Percentiles rank a stretch among this genome's conserved stretches.
Conservation (phyloP, 1,139 yeast species). For the Yamadazyma blattariae region DNA sequence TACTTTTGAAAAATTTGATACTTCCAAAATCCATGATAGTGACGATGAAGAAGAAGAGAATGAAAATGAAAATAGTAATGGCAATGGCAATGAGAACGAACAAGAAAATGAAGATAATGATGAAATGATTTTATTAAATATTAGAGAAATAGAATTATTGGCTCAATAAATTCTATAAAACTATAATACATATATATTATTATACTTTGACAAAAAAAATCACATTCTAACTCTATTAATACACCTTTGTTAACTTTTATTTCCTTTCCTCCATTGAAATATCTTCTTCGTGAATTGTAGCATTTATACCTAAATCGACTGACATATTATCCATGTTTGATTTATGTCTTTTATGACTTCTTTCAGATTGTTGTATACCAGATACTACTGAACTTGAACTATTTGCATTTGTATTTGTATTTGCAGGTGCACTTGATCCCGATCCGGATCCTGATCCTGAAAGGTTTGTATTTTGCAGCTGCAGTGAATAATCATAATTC, state of each 20-base stretch:
- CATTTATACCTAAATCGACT: constrained; percentile 11
- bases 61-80: constrained; percentile 10
- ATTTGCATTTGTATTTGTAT: no score
- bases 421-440: background rate
- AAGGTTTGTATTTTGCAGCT: no score
- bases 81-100: constrained; percentile 15
- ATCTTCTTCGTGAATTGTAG: constrained; percentile 8
- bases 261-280: constrained; percentile 13
- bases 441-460: no score
- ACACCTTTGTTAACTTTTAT: background rate
- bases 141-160: constrained; percentile 52
- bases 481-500: no score
- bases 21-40: constrained; percentile 12
- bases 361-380: constrained; percentile 5
- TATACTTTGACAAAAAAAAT: background rate
- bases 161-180: constrained; percentile 50
- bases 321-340: constrained; percentile 17
- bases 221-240: constrained; percentile 1
- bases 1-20: constrained; percentile 34
- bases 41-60: constrained; percentile 17
- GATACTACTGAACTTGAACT: constrained; percentile 5
- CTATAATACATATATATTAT: constrained; percentile 1
- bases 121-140: constrained; percentile 40
- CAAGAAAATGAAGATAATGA: constrained; percentile 28
- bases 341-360: constrained; percentile 16